A percentile compares a stretch with the other conserved stretches of the same genome.
Evolutionary conservation across 768 basidiomycete species (phyloP).

Genomic region (Termitomyces sp.): DNA sequence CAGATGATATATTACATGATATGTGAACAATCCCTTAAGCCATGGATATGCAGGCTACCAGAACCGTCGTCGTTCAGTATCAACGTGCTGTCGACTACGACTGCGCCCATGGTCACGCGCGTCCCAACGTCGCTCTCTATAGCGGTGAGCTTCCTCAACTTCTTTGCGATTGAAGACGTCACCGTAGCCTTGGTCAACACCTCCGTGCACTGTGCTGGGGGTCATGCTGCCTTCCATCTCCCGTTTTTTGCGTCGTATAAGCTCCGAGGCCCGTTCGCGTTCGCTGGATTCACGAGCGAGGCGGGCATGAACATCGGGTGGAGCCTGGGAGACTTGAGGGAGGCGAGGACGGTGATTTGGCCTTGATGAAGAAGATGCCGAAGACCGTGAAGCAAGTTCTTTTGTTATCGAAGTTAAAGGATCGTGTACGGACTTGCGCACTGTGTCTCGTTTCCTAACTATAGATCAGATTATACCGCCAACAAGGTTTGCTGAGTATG

Average conservation of each 20-base stretch:
- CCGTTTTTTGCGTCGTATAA: conserved; percentile 60
- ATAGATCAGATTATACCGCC: background rate
- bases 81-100: conserved; percentile 13
- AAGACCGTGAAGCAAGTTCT: conserved; percentile 43
- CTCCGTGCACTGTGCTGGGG: conserved; percentile 61
- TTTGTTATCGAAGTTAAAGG: conserved; percentile 71
- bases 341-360: conserved; percentile 12
- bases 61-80: conserved; percentile 10
- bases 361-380: conserved; percentile 13
- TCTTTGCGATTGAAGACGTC: conserved; percentile 68
- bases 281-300: conserved; percentile 71
- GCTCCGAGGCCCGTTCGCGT: conserved; percentile 66
- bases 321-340: conserved; percentile 19
- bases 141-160: conserved; percentile 67
- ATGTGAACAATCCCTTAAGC: background rate
- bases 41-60: conserved; percentile 5
- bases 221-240: conserved; percentile 63
- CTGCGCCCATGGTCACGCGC: conserved; percentile 12
- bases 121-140: conserved; percentile 31
- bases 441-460: conserved; percentile 56
- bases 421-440: conserved; percentile 58
- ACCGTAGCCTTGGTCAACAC: conserved; percentile 44
- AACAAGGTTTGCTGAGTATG: background rate
- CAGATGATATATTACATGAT: background rate
- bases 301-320: conserved; percentile 48